Evolutionary conservation across 805 yeast species (phyloP).

Genomic region (Sugiyamaella americana): DNA sequence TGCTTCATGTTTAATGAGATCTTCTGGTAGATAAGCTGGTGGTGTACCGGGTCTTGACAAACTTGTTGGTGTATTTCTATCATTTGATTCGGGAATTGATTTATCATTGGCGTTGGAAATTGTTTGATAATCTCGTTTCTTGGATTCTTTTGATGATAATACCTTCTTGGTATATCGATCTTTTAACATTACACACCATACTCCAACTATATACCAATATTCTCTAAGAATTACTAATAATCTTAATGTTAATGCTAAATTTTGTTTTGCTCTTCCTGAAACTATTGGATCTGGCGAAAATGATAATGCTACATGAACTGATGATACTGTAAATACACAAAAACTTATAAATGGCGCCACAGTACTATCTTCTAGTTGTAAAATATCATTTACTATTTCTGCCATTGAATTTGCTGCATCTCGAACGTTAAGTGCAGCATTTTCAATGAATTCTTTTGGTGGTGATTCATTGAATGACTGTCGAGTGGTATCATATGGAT

Average conservation of each 20-base stretch:
- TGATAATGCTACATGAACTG: conserved; percentile 31
- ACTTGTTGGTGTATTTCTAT: not conserved
- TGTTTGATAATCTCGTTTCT: not conserved
- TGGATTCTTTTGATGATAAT: not conserved
- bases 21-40: conserved; percentile 16
- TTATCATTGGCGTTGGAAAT: not conserved
- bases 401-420: conserved; percentile 32
- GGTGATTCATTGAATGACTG: conserved; percentile 16
- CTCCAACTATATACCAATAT: conserved; percentile 32
- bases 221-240: conserved; percentile 29
- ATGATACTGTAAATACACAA: conserved; percentile 31
- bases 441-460: conserved; percentile 27
- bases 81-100: not conserved
- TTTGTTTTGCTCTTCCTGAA: conserved; percentile 28
- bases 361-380: conserved; percentile 28
- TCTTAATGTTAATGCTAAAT: conserved; percentile 29
- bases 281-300: conserved; percentile 27
- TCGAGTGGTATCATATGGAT: conserved; percentile 24
- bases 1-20: conserved; percentile 5
- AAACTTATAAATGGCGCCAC: conserved; percentile 33
- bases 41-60: conserved; percentile 16
- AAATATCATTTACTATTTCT: conserved; percentile 25
- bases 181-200: conserved; percentile 32
- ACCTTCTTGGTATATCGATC: conserved; percentile 24
- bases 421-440: conserved; percentile 27